Percentiles rank a stretch among this genome's conserved stretches.
phyloP scores from a whole-genome alignment of 257 asterid genomes.

The Solanum peruvianum region DNA sequence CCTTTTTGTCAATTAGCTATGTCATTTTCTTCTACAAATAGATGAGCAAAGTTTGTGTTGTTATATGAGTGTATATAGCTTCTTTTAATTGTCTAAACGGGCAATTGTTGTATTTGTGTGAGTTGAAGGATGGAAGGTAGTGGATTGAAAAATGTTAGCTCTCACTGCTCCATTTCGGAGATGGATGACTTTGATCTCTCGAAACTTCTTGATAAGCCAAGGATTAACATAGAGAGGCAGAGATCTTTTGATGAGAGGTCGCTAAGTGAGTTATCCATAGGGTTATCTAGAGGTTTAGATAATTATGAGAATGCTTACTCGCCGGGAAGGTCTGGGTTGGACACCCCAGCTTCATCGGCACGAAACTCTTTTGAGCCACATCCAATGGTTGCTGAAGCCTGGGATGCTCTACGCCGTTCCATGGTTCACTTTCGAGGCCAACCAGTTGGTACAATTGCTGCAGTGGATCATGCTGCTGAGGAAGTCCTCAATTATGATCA shows the following conservation, averaged over 20 bases:
- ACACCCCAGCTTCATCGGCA: conserved; percentile 49
- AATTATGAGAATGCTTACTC: conserved; percentile 39
- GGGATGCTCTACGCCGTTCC: conserved; percentile 70
- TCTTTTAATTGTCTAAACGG: not conserved
- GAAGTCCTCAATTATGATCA: conserved; percentile 81
- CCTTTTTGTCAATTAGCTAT: not conserved
- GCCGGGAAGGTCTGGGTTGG: conserved; percentile 48
- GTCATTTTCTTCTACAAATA: not conserved
- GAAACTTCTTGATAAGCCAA: conserved; percentile 57
- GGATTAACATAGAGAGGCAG: conserved; percentile 51
- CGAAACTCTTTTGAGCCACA: conserved; percentile 71
- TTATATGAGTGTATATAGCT: not conserved
- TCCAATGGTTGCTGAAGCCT: conserved; percentile 76
- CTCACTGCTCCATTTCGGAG: conserved; percentile 52
- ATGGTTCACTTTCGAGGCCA: conserved; percentile 59
- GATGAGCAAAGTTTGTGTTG: not conserved
- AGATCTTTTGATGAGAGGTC: conserved; percentile 76
- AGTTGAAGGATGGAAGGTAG: conserved; percentile 22
- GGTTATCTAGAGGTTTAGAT: conserved; percentile 42
- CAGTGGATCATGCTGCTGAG: conserved; percentile 73
- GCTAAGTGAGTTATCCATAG: conserved; percentile 56
- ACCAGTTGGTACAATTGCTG: conserved; percentile 85
- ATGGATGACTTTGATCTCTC: conserved; percentile 53
- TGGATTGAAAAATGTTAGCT: conserved; percentile 46
- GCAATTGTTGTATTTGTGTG: conserved; percentile 1